Evolutionary conservation across 768 basidiomycete genomes (phyloP), one percentile per base, ranked within the genome.

Genomic region (Trametes cinnabarina): DNA sequence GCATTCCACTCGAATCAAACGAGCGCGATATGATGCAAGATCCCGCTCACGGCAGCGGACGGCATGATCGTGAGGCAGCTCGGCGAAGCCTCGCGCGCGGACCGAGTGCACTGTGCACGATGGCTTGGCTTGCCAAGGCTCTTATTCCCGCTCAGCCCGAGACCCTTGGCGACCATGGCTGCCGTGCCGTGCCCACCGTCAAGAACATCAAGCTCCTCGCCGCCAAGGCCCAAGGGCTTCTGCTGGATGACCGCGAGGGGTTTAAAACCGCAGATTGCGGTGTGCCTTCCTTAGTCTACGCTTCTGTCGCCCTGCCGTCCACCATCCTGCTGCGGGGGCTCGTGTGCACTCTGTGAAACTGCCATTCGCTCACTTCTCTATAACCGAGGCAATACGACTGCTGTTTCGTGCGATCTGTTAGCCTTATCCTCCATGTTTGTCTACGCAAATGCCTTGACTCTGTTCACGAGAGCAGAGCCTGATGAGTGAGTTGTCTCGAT

Each of bases 121-220:
- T 61, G 55, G 55, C 60, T 61, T 61, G 60, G 60, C 60, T 28
- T 56, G 60, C 60, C 60, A 61, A 61, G 60, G 55, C 46, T 25
- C 51, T 32, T 37, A 25, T 55, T 32, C 46, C 40, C 46, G 55
- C 50, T 44, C 37, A 56, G 55, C 44, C 49, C 50, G 54, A 61
- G 60, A 50, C 44, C 50, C 59, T 61, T 61, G 60, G 60, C 60
- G 51, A 32, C 23, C 55, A 56, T 57, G 59, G 59, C 54, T 54
- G 50, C 48, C 52, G 50, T 46, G 34, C 43, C 46, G 26, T 41
- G 39, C 37, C 25, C 40, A 23, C 44, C 48, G 35, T 60, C 54
- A 49, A 55, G 58, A 47, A 44, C 53, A 46, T 55, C 39, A 51
- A 60, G 42, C 44, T 60, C 53, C 39, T 41, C 59, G 48, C 54